phyloP scores from a whole-genome alignment of 257 asterid species.

The Hygrophila difformis region DNA sequence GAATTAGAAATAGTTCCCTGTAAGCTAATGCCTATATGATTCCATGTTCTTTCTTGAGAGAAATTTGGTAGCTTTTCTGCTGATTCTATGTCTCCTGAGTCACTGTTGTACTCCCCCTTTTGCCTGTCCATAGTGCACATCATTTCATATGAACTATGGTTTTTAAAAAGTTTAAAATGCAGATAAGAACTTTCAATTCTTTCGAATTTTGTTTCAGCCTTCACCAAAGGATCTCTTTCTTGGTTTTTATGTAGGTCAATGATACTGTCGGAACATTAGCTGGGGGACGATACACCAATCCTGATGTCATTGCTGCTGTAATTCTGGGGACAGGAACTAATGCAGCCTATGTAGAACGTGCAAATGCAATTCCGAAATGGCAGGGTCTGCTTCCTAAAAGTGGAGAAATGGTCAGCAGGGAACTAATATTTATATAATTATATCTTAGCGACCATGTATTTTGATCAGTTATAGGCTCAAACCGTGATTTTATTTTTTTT shows the following conservation, averaged over 20 bases:
- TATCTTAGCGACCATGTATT: not conserved
- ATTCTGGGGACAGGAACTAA: constrained; percentile 94
- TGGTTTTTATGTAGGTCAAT: constrained; percentile 46
- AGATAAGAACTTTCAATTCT: too few relatives aligned
- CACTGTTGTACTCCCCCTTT: not conserved
- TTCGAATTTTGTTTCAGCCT: too few relatives aligned
- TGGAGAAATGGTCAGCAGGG: constrained; percentile 82
- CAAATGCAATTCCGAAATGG: constrained; percentile 79
- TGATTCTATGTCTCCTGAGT: not conserved
- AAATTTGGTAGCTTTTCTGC: not conserved
- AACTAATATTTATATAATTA: constrained; percentile 5
- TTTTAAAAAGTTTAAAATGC: not conserved
- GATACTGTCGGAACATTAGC: constrained; percentile 97
- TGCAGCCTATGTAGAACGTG: constrained; percentile 88
- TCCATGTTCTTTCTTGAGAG: not conserved
- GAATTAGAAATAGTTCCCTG: too few relatives aligned
- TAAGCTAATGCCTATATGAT: too few relatives aligned
- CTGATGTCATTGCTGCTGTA: constrained; percentile 82
- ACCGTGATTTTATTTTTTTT: not conserved
- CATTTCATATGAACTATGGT: not conserved
- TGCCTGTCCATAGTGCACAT: not conserved
- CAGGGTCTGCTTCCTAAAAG: constrained; percentile 61
- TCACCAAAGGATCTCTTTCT: not conserved
- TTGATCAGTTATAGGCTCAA: not conserved
- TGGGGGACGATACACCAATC: constrained; percentile 53